Evolutionary conservation across 2,329 filamentous ascomycete genomes (phyloP).

Genomic region (Phaeophleospora eucalypticola): DNA sequence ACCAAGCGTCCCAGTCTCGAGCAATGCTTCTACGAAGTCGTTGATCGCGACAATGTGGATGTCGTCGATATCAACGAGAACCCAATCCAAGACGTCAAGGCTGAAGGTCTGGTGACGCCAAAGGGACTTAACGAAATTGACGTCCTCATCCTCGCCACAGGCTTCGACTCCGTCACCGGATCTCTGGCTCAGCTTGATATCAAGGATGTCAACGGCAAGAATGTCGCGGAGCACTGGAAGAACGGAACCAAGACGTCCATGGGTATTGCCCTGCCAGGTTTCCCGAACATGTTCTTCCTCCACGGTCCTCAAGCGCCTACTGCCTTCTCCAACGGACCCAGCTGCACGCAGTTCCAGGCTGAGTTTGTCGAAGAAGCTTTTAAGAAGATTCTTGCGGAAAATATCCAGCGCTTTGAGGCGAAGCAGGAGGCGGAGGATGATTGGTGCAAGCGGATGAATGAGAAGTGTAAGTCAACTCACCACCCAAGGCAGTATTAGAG

Average conservation of each 20-base stretch:
- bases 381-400: slow-evolving; percentile 36
- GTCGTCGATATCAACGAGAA: slow-evolving; percentile 40
- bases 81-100: slow-evolving; percentile 37
- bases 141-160: slow-evolving; percentile 42
- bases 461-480: slow-evolving; percentile 2
- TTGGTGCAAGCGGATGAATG: slow-evolving; percentile 33
- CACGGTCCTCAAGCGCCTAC: slow-evolving; percentile 47
- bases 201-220: slow-evolving; percentile 31
- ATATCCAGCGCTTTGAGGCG: slow-evolving; percentile 36
- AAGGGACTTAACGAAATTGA: slow-evolving; percentile 44
- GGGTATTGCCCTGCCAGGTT: slow-evolving; percentile 33
- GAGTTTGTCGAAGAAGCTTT: slow-evolving; percentile 45
- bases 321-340: slow-evolving; percentile 45
- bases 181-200: slow-evolving; percentile 36
- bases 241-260: slow-evolving; percentile 40
- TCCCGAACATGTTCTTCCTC: slow-evolving; percentile 41
- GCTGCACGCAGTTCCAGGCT: slow-evolving; percentile 38
- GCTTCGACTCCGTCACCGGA: slow-evolving; percentile 40
- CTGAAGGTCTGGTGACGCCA: slow-evolving; percentile 37
- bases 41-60: slow-evolving; percentile 39
- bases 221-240: slow-evolving; percentile 43
- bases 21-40: slow-evolving; percentile 43
- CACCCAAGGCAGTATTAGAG: too few species aligned
- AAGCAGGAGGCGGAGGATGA: slow-evolving; percentile 39
- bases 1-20: slow-evolving; percentile 44